A percentile compares a stretch with the other conserved stretches of the same genome.
Evolutionary conservation across 306 rosid genomes (phyloP).

Genomic region (Begonia masoniana): DNA sequence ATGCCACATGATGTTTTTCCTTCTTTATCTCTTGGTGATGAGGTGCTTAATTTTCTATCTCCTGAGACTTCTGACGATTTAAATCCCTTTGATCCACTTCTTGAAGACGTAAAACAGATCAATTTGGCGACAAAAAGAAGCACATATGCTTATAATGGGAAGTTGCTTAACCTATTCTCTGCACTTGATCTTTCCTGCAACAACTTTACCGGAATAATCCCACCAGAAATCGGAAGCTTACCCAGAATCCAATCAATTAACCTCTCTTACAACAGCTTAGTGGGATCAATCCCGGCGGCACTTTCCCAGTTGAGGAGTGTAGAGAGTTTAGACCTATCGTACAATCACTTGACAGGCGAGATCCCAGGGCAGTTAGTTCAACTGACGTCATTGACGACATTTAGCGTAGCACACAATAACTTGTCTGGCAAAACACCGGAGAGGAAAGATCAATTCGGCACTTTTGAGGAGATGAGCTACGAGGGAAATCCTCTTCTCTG

Average conservation of each 20-base stretch:
- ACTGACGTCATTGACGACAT: background rate
- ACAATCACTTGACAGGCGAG: slow-evolving; percentile 3
- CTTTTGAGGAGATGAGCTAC: background rate
- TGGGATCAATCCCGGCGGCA: background rate
- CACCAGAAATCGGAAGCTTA: background rate
- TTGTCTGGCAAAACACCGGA: slow-evolving; percentile 3
- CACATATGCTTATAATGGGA: background rate
- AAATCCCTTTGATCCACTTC: background rate
- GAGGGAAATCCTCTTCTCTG: slow-evolving; percentile 9
- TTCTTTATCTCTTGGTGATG: too few species aligned
- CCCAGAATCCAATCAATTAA: background rate
- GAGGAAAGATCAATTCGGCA: background rate
- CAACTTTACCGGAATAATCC: background rate
- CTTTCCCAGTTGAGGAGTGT: background rate
- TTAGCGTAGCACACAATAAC: slow-evolving; percentile 9
- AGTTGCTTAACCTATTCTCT: background rate
- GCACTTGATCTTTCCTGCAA: slow-evolving; percentile 1
- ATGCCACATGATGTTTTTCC: too few species aligned
- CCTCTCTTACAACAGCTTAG: slow-evolving; percentile 7
- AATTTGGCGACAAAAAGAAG: background rate
- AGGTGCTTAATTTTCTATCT: too few species aligned
- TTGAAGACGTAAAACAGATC: background rate
- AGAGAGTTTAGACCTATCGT: slow-evolving; percentile 10
- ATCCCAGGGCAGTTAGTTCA: background rate
- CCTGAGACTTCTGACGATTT: too few species aligned